Evolutionary conservation across 1,139 yeast genomes (phyloP), one percentile per base, ranked within the genome.

Genomic region (Diutina pseudorugosa): DNA sequence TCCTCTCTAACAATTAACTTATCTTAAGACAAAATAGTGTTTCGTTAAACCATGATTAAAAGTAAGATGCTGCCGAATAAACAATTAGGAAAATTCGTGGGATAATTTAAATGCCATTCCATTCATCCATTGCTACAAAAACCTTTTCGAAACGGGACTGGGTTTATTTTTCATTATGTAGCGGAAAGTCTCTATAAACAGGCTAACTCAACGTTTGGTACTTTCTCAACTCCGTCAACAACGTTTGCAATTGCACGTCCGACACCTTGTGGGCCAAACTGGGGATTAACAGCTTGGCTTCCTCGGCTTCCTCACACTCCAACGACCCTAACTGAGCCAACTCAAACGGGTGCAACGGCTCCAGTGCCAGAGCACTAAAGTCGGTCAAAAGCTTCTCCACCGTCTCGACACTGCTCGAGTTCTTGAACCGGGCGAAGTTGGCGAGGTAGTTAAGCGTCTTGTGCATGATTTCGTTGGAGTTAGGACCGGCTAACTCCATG

Each of bases 261-360:
- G 88, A 79, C 51, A 88, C 90, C 66, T 91, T 91, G 57, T 75
- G 78, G 19, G 80, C 76, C 62, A 93, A 75, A 67, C 95, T 85
- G 50, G 99, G 97, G 57, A 93, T 85, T 62, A 93, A 75, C 27
- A 96, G 88, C 68, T 90, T 88, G 36, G 98, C 98, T 71, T 93
- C 99, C 63, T 93, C 98, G 6, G 96, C 91, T 59, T 93, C 98
- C 64, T 93, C 98, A 68, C 97, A 91, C 47, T 94, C 89, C 58
- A 93, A 74, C 2, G 95, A 88, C 0, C 98, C 96, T 57, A 93
- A 74, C 68, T 93, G 98, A 0, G 98, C 96, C 53, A 89, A 75
- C 69, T 93, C 99, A 66, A 93, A 94, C 1, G 98, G 98, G 70
- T 93, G 98, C 61, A 93, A 71, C 41, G 83, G 83, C 52, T 75